Evolutionary conservation across 345 rosid genomes (phyloP), one percentile per base, ranked within the genome.

Genomic region (Passiflora organensis): DNA sequence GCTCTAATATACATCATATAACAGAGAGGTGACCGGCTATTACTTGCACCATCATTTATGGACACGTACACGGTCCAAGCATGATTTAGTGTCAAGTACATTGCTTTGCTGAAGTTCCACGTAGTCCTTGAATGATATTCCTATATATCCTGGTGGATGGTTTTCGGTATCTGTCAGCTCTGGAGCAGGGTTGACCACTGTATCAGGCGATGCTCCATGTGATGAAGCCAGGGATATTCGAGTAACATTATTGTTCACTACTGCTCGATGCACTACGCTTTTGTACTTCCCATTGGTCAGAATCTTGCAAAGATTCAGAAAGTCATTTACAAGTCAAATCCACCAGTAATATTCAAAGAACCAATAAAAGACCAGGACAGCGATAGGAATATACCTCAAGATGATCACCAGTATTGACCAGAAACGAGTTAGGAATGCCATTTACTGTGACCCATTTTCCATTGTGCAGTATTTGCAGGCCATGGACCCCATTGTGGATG

Each of bases 281-380:
- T 66, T 75, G 69, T 80, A 80, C 72, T 73, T 80, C 16, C 83
- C 88, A 55, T 82, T 82, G 39, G 79, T 82, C 65, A 80, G 17
- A 20, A 76, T 76, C 84, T 78, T 20, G 1, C 28, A 46, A 16
- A 54, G 1, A 5, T 36, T 36, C 6, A 36, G 6, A 12, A 5
- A 5, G 39, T 36, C 6, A 36, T 6, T 36, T 6, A 5, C 39
- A 36, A 6, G 6, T 36, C 12, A 36, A 36, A 36, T 5, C 12
- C 6, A 6, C 6, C 12, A 36, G 6, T 12, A 36, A 36, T 6
- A 36, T 12, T 36, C 6, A 36, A 36, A 39, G 6, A 39, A 14
- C 13, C 13, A 10, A 39, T 39, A 14, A 39, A 10, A 10, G 5
- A 39, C 13, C 1, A 22, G 14, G 9, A 52, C 6, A 22, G 10